phyloP scores from a whole-genome alignment of 2,329 filamentous ascomycete genomes.

The Fusarium sp. region DNA sequence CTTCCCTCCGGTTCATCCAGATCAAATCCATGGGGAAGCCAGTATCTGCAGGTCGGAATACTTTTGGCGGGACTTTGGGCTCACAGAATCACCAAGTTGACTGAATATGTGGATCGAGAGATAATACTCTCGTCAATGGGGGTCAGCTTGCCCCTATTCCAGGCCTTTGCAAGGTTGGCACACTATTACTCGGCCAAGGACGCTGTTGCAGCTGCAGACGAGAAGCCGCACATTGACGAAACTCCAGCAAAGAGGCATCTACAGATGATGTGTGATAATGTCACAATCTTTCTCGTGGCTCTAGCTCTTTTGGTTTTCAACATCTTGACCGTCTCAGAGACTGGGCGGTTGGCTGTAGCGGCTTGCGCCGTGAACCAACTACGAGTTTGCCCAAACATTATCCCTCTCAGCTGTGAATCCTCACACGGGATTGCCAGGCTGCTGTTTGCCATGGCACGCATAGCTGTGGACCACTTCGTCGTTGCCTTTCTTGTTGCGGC shows the following conservation, averaged over 20 bases:
- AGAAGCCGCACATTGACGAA: constrained; percentile 2
- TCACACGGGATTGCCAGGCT: background rate
- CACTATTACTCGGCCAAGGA: constrained; percentile 34
- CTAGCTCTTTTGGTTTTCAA: background rate
- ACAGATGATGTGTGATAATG: constrained; percentile 10
- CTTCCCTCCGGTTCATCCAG: constrained; percentile 4
- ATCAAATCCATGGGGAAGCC: constrained; percentile 33
- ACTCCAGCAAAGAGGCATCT: constrained; percentile 12
- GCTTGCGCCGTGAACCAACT: constrained; percentile 28
- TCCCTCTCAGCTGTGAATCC: background rate
- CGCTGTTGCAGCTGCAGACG: constrained; percentile 1
- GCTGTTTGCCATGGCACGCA: constrained; percentile 5
- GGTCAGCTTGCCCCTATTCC: constrained; percentile 34
- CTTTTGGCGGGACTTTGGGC: constrained; percentile 7
- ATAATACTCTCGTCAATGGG: constrained; percentile 26
- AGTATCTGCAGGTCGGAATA: constrained; percentile 29
- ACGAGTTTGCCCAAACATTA: background rate
- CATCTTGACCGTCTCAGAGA: constrained; percentile 14
- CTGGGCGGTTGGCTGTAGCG: constrained; percentile 26
- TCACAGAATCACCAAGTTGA: background rate
- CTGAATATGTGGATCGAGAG: background rate
- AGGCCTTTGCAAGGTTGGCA: constrained; percentile 25
- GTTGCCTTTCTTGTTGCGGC: constrained; percentile 2
- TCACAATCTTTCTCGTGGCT: constrained; percentile 16
- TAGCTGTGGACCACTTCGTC: constrained; percentile 2